A percentile compares a stretch with the other conserved stretches of the same genome.
phyloP scores from a whole-genome alignment of 306 rosid genomes.

The Hippophae tibetana region DNA sequence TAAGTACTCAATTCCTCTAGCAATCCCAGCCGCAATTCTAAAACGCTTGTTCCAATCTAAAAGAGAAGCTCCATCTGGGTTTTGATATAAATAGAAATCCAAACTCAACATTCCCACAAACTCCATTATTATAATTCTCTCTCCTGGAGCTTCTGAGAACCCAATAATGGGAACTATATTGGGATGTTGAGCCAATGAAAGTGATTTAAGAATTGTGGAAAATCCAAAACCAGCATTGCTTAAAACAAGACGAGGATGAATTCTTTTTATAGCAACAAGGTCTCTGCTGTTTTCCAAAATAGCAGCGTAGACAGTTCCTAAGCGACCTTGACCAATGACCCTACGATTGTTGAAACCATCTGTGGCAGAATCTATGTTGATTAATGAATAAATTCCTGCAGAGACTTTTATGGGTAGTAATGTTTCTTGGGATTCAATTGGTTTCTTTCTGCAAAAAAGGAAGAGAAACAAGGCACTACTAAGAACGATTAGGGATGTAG shows the following conservation, averaged over 20 bases:
- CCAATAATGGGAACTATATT: conserved; percentile 67
- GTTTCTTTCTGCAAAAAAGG: conserved; percentile 44
- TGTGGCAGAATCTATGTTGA: conserved; percentile 53
- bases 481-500: conserved; percentile 42
- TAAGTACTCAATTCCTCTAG: conserved; percentile 66
- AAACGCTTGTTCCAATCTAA: conserved; percentile 49
- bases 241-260: conserved; percentile 57
- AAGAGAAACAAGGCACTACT: conserved; percentile 29
- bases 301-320: conserved; percentile 78
- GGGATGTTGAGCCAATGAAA: conserved; percentile 71
- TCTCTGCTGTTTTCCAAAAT: conserved; percentile 25
- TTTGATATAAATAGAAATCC: conserved; percentile 57
- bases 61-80: conserved; percentile 45
- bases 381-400: conserved; percentile 43
- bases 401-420: conserved; percentile 26
- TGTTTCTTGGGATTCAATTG: conserved; percentile 41
- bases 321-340: conserved; percentile 60
- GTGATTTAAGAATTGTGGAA: conserved; percentile 42
- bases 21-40: conserved; percentile 65
- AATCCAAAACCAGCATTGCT: conserved; percentile 72
- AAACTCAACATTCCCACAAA: conserved; percentile 45
- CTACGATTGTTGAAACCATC: conserved; percentile 65
- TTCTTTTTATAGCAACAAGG: conserved; percentile 56
- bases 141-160: conserved; percentile 81
- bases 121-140: conserved; percentile 64